Evolutionary conservation across 768 basidiomycete genomes (phyloP), one percentile per base, ranked within the genome.

Genomic region (Gloeophyllum trabeum): DNA sequence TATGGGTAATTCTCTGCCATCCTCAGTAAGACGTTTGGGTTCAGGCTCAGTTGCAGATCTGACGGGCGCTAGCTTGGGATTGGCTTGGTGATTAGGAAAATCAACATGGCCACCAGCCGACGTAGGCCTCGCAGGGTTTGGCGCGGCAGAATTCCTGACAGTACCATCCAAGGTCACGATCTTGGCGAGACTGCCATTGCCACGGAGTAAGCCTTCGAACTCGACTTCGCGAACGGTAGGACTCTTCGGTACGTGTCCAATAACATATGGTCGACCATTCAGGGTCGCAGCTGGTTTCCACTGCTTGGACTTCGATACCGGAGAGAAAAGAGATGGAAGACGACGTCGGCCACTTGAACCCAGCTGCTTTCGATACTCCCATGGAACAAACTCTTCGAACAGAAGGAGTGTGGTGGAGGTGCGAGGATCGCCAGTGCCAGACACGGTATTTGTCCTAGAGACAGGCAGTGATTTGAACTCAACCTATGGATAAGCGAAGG

Each of bases 341-440:
- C 73, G 67, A 13, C 78, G 70, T 14, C 60, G 64, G 5, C 64
- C 65, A 0, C 69, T 63, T 3, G 73, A 67, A 13, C 70, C 65
- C 4, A 93, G 70, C 49, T 87, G 80, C 35, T 85, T 78, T 3
- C 86, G 70, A 52, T 90, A 91, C 55, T 91, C 92, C 28, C 75
- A 63, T 0, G 93, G 94, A 3, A 99, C 90, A 43, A 89, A 86
- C 59, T 98, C 96, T 61, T 99, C 92, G 48, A 90, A 93, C 4
- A 97, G 63, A 41, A 96, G 73, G 38, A 89, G 73, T 0, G 79
- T 72, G 0, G 76, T 68, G 1, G 78, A 65, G 1, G 75, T 81
- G n/a, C 91, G 72, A 0, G 87, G 87, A 54, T 92, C 87, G 2
- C 51, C 47, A 4, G 55, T 55, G 1, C 60, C 61, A 1, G 60